Conservation (phyloP, 768 basidiomycete species). For the Amanita muscaria region DNA sequence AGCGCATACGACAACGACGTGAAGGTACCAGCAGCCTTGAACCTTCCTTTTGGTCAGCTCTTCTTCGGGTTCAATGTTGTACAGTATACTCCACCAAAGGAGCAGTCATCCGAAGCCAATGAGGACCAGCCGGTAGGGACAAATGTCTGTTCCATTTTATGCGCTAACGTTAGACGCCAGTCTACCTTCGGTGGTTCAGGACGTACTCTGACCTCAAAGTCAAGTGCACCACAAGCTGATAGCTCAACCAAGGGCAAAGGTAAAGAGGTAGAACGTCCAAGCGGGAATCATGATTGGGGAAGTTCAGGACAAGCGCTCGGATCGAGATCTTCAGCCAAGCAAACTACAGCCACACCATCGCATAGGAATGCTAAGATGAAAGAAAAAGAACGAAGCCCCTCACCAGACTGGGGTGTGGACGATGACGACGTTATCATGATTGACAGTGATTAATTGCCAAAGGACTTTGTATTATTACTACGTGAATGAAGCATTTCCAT, state of each 20-base stretch:
- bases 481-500: slow-evolving; percentile 1
- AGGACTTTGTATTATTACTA: slow-evolving; percentile 9
- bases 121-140: slow-evolving; percentile 21
- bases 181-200: slow-evolving; percentile 59
- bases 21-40: slow-evolving; percentile 84
- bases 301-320: slow-evolving; percentile 46
- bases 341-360: slow-evolving; percentile 31
- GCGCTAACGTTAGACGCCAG: slow-evolving; percentile 25
- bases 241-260: slow-evolving; percentile 23
- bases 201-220: slow-evolving; percentile 42
- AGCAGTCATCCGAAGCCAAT: slow-evolving; percentile 20
- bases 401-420: slow-evolving; percentile 80
- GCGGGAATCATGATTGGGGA: slow-evolving; percentile 31
- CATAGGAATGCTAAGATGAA: slow-evolving; percentile 30
- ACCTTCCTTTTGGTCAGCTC: slow-evolving; percentile 85
- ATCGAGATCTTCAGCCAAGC: slow-evolving; percentile 27
- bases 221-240: slow-evolving; percentile 21
- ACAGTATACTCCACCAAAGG: slow-evolving; percentile 49
- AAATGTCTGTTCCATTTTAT: neutral
- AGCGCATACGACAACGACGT: slow-evolving; percentile 61
- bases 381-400: slow-evolving; percentile 47
- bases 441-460: slow-evolving; percentile 58
- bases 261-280: slow-evolving; percentile 43
- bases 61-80: slow-evolving; percentile 93
- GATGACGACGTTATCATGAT: slow-evolving; percentile 80